Base-by-base conservation (phyloP, 768 basidiomycete genomes). In the Phaeotremella fagi region DNA sequence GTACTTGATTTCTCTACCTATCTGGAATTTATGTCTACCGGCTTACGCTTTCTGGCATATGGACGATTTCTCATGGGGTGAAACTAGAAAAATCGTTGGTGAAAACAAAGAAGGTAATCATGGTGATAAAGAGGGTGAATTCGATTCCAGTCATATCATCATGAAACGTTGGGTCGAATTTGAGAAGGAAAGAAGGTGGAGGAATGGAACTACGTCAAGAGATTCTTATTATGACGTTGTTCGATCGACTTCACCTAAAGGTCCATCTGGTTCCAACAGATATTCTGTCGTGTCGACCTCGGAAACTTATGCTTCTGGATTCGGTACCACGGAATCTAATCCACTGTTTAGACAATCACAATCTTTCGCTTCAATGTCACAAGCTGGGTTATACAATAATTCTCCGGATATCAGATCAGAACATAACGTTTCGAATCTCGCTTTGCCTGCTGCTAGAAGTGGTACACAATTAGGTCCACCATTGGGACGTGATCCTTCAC, bases 111-210 rank as follows among this genome's bases (percentile, higher is more conserved):
- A 76, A 31, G 80, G 52, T 20, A 75, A 80, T 52, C 87, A 90
- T 64, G 88, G 87, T 11, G 92, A 90, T 71, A 99, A 98, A 78
- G 90, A 94, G 57, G 95, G 95, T 72, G 88, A 88, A 71, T 99
- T 99, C 66, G 94, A 99, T 77, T 94, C 91, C 25, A 82, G 84
- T 41, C 85, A 92, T 75, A 98, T 99, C 63, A 87, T 94, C 29
- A 97, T 98, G 95, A 98, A 98, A 80, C 83, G 90, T 35, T 99
- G 94, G 94, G 90, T 84, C 16, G 95, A 98, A 76, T 98, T 95
- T 72, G 95, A 98, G 79, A 80, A 94, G 45, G 95, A 98, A 61
- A 78, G 94, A 61, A 80, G 91, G 57, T 97, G 89, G 90, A 90
- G 85, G 83, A 85, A 75, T 68, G 91, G 90, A 5, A 82, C 82